These are phyloP conservation scores for Petunia axillaris DNA, from an alignment of 257 asterid species.

Conservation along the genomic window DNA sequence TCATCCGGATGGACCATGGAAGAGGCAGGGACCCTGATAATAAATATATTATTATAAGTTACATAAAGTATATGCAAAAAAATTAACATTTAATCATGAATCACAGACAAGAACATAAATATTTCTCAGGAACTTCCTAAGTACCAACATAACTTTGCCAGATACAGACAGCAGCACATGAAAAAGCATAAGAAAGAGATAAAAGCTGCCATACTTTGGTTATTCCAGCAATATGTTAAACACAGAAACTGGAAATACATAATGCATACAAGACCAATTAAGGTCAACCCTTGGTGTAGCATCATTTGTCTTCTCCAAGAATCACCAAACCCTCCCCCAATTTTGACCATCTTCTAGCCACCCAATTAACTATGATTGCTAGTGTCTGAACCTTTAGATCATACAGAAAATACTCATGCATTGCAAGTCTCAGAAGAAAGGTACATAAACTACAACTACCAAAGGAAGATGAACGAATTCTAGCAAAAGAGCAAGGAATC, in stretches of 20 bases:
- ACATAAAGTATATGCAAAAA: not conserved
- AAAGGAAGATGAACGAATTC: not conserved
- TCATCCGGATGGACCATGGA: constrained; percentile 98
- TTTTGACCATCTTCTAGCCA: too few relatives aligned
- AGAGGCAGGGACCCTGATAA: constrained; percentile 88
- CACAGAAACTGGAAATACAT: constrained; percentile 4
- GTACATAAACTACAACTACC: not conserved
- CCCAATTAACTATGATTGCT: not conserved
- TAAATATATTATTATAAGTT: constrained; percentile 19
- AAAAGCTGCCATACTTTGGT: not conserved
- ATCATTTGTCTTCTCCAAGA: constrained; percentile 6
- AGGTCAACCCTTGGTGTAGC: not conserved
- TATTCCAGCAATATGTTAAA: not conserved
- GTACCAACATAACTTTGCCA: not conserved
- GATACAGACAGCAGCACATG: not conserved
- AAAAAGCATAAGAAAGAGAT: not conserved
- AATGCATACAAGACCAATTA: not conserved
- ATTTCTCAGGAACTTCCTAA: not conserved
- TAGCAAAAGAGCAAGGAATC: not conserved
- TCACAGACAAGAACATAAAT: not conserved
- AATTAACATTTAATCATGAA: not conserved
- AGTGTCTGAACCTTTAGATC: not conserved
- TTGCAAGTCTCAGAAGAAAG: not conserved
- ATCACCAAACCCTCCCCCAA: not conserved
- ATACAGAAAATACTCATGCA: not conserved